These are phyloP conservation scores for Penicillium sp. DNA, from an alignment of 2,329 filamentous ascomycete genomes.

Conservation along the genomic window DNA sequence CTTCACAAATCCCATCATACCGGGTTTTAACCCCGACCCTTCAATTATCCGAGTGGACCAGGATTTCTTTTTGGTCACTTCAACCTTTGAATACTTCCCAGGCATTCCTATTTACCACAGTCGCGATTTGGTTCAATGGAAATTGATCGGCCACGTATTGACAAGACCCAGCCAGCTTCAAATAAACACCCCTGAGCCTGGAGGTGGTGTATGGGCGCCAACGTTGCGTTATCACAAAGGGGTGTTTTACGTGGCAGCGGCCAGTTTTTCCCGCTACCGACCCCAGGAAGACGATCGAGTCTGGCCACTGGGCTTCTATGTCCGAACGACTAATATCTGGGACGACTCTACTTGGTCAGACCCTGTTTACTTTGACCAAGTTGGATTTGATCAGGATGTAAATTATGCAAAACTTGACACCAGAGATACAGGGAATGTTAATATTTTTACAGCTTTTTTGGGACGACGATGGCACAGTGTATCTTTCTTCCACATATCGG, in stretches of 20 bases:
- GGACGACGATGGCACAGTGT: constrained; percentile 52
- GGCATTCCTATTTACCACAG: constrained; percentile 63
- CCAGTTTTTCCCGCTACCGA: constrained; percentile 43
- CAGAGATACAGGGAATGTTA: not conserved
- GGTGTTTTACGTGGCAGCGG: constrained; percentile 50
- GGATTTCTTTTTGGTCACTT: constrained; percentile 62
- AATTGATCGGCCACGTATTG: constrained; percentile 37
- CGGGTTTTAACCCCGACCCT: constrained; percentile 64
- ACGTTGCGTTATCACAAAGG: constrained; percentile 49
- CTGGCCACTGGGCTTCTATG: constrained; percentile 57
- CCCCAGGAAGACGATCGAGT: constrained; percentile 49
- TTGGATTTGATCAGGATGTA: constrained; percentile 57
- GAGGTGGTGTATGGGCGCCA: constrained; percentile 48
- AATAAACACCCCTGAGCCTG: constrained; percentile 34
- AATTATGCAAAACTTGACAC: constrained; percentile 8
- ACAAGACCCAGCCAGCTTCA: constrained; percentile 36
- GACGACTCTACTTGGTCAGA: constrained; percentile 54
- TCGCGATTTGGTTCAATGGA: constrained; percentile 46
- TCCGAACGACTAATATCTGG: constrained; percentile 56
- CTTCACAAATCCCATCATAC: constrained; percentile 53
- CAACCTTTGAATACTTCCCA: constrained; percentile 63
- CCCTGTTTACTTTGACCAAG: constrained; percentile 55
- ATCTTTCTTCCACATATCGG: constrained; percentile 46
- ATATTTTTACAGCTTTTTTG: constrained; percentile 47
- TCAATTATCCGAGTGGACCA: constrained; percentile 52